Base-by-base conservation (phyloP, 257 asterid species). In the Primulina tabacum region DNA sequence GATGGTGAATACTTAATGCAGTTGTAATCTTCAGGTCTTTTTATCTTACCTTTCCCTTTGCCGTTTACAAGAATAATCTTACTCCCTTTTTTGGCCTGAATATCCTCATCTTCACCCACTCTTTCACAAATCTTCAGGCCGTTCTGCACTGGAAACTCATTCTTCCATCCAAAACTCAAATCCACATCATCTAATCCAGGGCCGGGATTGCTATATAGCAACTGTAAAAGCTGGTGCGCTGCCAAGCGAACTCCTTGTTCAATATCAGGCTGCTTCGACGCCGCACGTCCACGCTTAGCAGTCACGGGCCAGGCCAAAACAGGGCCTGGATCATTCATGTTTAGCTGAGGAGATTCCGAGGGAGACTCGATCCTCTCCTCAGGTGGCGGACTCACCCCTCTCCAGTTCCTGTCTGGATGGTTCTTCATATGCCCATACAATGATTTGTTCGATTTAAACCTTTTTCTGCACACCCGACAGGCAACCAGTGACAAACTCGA, bases 401-500 rank as follows among this genome's bases (percentile, higher is more conserved):
- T 74, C 75, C 79, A 88, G 0, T 12, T 17, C 53, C 97, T 64
- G 0, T 85, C 89, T 2, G 95, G 95, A 73, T 90, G 97, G 37
- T 85, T 78, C 24, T 89, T 79, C 92, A 88, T 84, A 64, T 90
- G 97, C 0, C 97, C 95, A 55, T 61, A 85, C 47, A 90, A 61
- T 0, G 95, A 83, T 67, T 85, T 90, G 12, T 9, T 17, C 0
- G 89, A 77, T 0, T 37, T 79, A 62, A 90, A 88, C 4, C 4
- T 30, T 71, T 60, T 85, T 0, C 18, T 26, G 65, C 97, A 90
- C 1, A 64, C 12, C 57, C 69, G 57, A 12, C 20, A 64, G 7
- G 59, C 58, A 50, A 50, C 69, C 14, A 50, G 28, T 24, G 9
- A 3, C 2, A 61, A 40, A 58, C 38, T 75, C 55, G 21, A 24